Evolutionary conservation across 1,139 yeast species (phyloP), one percentile per base, ranked within the genome.

Genomic region (Pichia sp.): DNA sequence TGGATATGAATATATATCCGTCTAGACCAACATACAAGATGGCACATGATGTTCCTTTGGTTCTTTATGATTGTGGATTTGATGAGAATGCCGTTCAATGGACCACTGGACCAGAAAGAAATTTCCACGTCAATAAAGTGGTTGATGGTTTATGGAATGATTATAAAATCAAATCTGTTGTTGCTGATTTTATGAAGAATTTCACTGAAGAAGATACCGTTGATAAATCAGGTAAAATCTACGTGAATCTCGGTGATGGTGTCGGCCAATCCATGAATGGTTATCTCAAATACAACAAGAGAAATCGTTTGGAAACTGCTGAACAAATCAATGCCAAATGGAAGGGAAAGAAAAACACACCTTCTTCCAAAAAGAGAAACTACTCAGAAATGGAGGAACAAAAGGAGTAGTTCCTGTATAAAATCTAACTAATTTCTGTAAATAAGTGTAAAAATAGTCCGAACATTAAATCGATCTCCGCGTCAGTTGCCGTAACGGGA

Each of bases 1-100:
- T 91, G 48, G 76, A 91, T 59, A 70, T 79, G 2, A 73, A 71
- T 4, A 70, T 68, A 44, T 77, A 69, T 48, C 90, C 96, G 0
- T 69, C 79, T 20, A 80, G 85, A 54, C 99, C 99, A 0, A 68
- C 75, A 12, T 94, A 85, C 62, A 94, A 84, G 48, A 88, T 93
- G 89, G 98, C 96, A 1, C 79, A 85, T 58, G 98, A 93, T 56
- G 70, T 85, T n/a, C 99, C 99, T 0, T 71, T 94, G 56, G 84
- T 93, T 4, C 69, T 94, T 35, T 91, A 84, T 62, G 96, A 93
- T 61, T 93, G 98, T 65, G 80, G 77, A n/a, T 93, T 79, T 61
- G 76, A 79, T 4, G 71, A 69, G 2, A 21, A 43, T 1, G 73
- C 71, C 3, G 74, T 90, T 71, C 83, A 81, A 54, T 91, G 97